Evolutionary conservation across 495 filamentous ascomycete species (phyloP).

Genomic region (Parathielavia appendiculata): DNA sequence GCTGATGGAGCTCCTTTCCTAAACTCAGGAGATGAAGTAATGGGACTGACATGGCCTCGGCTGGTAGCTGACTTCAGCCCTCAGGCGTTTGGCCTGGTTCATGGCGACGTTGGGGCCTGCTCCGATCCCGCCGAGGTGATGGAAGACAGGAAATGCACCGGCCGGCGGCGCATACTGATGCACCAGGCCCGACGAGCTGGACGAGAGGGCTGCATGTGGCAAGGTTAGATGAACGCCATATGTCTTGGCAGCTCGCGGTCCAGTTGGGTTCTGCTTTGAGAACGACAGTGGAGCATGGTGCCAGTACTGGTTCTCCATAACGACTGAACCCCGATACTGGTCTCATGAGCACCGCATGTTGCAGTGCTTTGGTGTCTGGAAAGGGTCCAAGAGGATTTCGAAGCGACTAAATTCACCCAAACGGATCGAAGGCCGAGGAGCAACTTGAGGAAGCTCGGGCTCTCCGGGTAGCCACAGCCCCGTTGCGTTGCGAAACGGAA

Average conservation of each 20-base stretch:
- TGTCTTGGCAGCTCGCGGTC: constrained; percentile 18
- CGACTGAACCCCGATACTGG: neutral
- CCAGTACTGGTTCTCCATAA: constrained; percentile 13
- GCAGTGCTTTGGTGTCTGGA: neutral
- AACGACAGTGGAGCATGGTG: constrained; percentile 16
- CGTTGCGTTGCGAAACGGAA: neutral
- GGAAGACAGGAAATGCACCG: constrained; percentile 2
- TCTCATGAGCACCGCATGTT: constrained; percentile 3
- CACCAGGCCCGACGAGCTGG: constrained; percentile 8
- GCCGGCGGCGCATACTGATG: constrained; percentile 5
- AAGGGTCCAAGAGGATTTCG: neutral
- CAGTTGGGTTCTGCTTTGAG: neutral
- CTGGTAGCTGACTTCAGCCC: constrained; percentile 24
- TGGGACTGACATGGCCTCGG: constrained; percentile 18
- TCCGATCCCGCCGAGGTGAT: constrained; percentile 1
- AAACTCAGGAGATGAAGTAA: neutral
- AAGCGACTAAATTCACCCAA: neutral
- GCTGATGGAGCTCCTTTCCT: neutral
- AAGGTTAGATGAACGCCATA: constrained; percentile 17
- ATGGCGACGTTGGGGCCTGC: constrained; percentile 17
- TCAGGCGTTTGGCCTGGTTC: constrained; percentile 21
- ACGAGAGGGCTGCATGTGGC: constrained; percentile 1
- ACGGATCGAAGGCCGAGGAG: neutral
- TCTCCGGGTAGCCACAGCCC: constrained; percentile 20
- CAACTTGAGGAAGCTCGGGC: constrained; percentile 13